Evolutionary conservation across 2,329 filamentous ascomycete species (phyloP).

Genomic region (Helminthosporium solani): DNA sequence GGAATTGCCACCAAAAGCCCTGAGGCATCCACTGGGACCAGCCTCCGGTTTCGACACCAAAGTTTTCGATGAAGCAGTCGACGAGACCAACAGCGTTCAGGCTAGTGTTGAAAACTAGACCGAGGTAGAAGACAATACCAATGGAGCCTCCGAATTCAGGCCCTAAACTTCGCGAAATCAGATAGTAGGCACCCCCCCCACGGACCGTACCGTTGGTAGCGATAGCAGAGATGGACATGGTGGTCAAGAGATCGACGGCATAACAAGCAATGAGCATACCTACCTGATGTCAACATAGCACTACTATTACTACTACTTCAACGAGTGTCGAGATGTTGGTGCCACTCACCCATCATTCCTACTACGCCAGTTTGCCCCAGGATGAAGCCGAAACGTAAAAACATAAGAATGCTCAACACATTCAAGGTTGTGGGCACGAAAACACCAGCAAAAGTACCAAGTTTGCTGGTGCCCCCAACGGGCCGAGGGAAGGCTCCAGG

Average conservation of each 20-base stretch:
- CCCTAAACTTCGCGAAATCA: constrained; percentile 81
- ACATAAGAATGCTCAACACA: constrained; percentile 89
- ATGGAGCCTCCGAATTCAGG: constrained; percentile 90
- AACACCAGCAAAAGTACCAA: constrained; percentile 66
- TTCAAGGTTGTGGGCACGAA: constrained; percentile 89
- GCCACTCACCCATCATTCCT: constrained; percentile 71
- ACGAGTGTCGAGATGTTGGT: constrained; percentile 6
- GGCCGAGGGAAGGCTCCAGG: constrained; percentile 44
- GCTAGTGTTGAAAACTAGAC: constrained; percentile 77
- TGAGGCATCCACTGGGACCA: constrained; percentile 64
- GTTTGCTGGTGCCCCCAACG: constrained; percentile 56
- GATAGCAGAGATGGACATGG: constrained; percentile 82
- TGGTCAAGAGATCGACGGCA: constrained; percentile 77
- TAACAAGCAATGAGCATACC: constrained; percentile 76
- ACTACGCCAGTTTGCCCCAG: constrained; percentile 76
- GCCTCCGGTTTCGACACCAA: constrained; percentile 60
- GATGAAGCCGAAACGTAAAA: constrained; percentile 82
- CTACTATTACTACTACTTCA: no score
- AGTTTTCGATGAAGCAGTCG: constrained; percentile 76
- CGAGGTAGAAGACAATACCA: constrained; percentile 84
- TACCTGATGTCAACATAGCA: constrained; percentile 36
- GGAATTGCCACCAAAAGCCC: constrained; percentile 74
- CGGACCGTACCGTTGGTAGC: constrained; percentile 87
- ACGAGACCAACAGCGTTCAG: constrained; percentile 86
- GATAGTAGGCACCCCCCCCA: constrained; percentile 83